Evolutionary conservation across 2,329 filamentous ascomycete species (phyloP).

Genomic region (Fusarium haematococcum): DNA sequence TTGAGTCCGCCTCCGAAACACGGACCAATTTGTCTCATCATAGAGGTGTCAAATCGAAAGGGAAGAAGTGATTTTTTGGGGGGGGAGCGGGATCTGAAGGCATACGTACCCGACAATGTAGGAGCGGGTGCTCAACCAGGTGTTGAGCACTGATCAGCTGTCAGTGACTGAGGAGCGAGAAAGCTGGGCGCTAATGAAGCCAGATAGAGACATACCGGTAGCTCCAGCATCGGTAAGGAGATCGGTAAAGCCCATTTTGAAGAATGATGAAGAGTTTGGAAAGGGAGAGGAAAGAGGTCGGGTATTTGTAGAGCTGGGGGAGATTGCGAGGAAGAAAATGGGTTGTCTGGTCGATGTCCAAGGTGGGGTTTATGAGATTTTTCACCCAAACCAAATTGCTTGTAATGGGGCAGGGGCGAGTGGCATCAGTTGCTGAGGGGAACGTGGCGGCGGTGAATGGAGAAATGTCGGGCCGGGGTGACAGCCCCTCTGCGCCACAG

Average conservation of each 20-base stretch:
- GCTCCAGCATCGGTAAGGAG: constrained; percentile 74
- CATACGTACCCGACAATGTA: constrained; percentile 84
- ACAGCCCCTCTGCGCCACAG: constrained; percentile 7
- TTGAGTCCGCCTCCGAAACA: constrained; percentile 95
- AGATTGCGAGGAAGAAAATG: constrained; percentile 48
- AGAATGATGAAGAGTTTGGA: constrained; percentile 45
- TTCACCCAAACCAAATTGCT: constrained; percentile 47
- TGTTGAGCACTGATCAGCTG: constrained; percentile 72
- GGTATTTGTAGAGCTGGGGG: constrained; percentile 47
- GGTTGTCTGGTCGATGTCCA: constrained; percentile 53
- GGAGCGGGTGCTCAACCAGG: constrained; percentile 79
- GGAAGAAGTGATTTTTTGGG: background rate
- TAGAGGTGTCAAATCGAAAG: constrained; percentile 24
- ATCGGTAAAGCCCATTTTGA: constrained; percentile 77
- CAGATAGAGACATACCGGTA: constrained; percentile 51
- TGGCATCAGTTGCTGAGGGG: constrained; percentile 36
- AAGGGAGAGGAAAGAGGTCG: constrained; percentile 39
- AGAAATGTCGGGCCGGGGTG: constrained; percentile 28
- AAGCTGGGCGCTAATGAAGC: constrained; percentile 41
- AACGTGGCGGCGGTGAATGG: constrained; percentile 34
- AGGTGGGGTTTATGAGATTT: constrained; percentile 58
- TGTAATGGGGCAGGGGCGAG: constrained; percentile 37
- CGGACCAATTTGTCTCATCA: constrained; percentile 94
- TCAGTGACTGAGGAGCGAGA: constrained; percentile 49
- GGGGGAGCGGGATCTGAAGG: background rate